Conservation (phyloP, 768 basidiomycete genomes). For the Pleurotus tuoliensis region DNA sequence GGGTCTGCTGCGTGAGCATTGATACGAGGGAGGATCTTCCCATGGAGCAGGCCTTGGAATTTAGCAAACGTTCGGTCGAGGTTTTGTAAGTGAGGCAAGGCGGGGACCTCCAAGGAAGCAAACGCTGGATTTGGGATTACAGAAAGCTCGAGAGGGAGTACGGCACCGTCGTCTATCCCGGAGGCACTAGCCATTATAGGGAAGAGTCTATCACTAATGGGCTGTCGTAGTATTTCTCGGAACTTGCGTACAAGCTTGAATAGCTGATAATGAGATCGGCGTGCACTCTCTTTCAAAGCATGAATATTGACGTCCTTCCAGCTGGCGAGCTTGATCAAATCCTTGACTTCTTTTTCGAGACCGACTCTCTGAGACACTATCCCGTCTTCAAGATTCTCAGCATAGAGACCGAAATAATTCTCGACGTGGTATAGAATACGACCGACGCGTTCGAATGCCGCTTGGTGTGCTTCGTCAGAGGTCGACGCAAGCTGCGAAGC, state of each 20-base stretch:
- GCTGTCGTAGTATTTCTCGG: slow-evolving; percentile 81
- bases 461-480: slow-evolving; percentile 24
- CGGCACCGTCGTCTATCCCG: neutral
- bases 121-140: neutral
- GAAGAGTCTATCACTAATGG: slow-evolving; percentile 42
- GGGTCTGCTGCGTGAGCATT: slow-evolving; percentile 30
- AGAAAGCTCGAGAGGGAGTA: neutral
- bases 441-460: slow-evolving; percentile 44
- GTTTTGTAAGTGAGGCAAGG: slow-evolving; percentile 32
- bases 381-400: slow-evolving; percentile 37
- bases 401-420: slow-evolving; percentile 63
- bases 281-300: slow-evolving; percentile 88
- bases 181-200: slow-evolving; percentile 25
- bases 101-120: slow-evolving; percentile 1
- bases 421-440: slow-evolving; percentile 59
- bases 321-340: slow-evolving; percentile 91
- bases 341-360: slow-evolving; percentile 78
- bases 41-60: slow-evolving; percentile 42
- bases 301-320: slow-evolving; percentile 98
- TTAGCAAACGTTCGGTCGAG: slow-evolving; percentile 46
- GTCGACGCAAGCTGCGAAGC: slow-evolving; percentile 29
- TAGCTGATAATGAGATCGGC: slow-evolving; percentile 84
- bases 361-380: slow-evolving; percentile 51
- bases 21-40: slow-evolving; percentile 40
- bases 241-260: slow-evolving; percentile 91